Percentiles rank a stretch among this genome's conserved stretches.
Conservation (phyloP, 2,329 filamentous ascomycete genomes). For the Clarireedia hainanense region DNA sequence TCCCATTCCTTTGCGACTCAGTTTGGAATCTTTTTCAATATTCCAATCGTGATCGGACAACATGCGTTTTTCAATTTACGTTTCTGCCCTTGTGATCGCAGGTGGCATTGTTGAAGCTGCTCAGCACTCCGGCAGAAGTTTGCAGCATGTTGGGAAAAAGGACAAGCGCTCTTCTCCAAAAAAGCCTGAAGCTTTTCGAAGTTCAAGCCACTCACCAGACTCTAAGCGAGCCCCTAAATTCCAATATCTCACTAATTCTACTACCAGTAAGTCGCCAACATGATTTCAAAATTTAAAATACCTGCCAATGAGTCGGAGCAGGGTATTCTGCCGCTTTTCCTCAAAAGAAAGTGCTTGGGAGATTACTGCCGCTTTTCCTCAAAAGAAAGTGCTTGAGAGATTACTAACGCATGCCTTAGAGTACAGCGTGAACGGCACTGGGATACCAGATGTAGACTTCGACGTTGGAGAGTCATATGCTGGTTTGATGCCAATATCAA, state of each 20-base stretch:
- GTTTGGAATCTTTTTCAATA: background rate
- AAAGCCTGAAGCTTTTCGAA: background rate
- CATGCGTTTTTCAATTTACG: conserved; percentile 9
- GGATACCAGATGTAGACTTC: conserved; percentile 56
- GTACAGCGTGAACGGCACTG: conserved; percentile 8
- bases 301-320: too few relatives aligned
- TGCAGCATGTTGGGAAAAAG: conserved; percentile 7
- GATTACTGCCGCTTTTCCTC: background rate
- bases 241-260: conserved; percentile 5
- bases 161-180: background rate
- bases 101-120: conserved; percentile 5
- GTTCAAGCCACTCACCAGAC: background rate
- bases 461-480: conserved; percentile 60
- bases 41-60: conserved; percentile 2
- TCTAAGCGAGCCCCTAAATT: background rate
- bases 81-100: conserved; percentile 8
- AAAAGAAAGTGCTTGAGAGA: too few relatives aligned
- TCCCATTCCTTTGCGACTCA: background rate
- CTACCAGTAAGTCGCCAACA: conserved; percentile 3
- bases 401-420: background rate
- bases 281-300: background rate
- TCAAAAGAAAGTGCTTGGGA: too few relatives aligned
- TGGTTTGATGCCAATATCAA: conserved; percentile 51
- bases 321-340: too few relatives aligned
- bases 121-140: conserved; percentile 6